These are phyloP conservation scores for Aspergillus terreus DNA, from an alignment of 2,329 filamentous ascomycete genomes.

Conservation along the genomic window DNA sequence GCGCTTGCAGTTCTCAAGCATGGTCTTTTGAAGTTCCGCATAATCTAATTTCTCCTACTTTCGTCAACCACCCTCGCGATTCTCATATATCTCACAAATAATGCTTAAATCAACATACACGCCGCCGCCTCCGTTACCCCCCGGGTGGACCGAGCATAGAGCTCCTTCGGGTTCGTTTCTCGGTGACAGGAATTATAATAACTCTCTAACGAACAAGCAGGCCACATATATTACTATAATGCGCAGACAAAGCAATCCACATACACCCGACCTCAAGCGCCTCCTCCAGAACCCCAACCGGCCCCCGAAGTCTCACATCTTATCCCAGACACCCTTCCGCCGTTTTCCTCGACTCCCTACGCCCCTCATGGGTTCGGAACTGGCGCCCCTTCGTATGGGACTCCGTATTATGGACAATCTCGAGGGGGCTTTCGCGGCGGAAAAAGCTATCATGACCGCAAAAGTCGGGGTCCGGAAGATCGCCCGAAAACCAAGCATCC, in stretches of 20 bases:
- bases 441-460: slow-evolving; percentile 56
- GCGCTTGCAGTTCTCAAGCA: too few species aligned
- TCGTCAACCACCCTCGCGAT: not conserved
- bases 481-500: slow-evolving; percentile 73
- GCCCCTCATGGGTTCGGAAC: slow-evolving; percentile 21
- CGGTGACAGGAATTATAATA: not conserved
- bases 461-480: slow-evolving; percentile 67
- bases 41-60: too few species aligned
- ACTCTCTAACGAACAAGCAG: slow-evolving; percentile 38
- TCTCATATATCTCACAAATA: slow-evolving; percentile 1
- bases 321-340: slow-evolving; percentile 30
- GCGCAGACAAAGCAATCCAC: slow-evolving; percentile 78
- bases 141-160: slow-evolving; percentile 91
- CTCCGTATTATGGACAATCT: slow-evolving; percentile 35
- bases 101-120: slow-evolving; percentile 80
- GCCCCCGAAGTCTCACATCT: slow-evolving; percentile 41
- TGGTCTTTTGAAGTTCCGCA: too few species aligned
- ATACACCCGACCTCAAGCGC: slow-evolving; percentile 67
- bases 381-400: slow-evolving; percentile 10
- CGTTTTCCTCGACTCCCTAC: slow-evolving; percentile 36
- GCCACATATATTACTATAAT: slow-evolving; percentile 88
- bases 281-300: slow-evolving; percentile 19
- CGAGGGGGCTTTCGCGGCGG: slow-evolving; percentile 48
- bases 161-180: slow-evolving; percentile 64
- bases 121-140: slow-evolving; percentile 62